Percentiles rank a stretch among this genome's conserved stretches.
phyloP scores from a whole-genome alignment of 164 flowering plant genomes.

The Vitis vinifera region ASM3070453v1 NC_081821.1:4752001-4752500 shows the following conservation, averaged over 20 bases:
- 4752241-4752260: conserved; percentile 18
- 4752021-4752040: conserved; percentile 73
- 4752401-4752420: conserved; percentile 6
- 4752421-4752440: conserved; percentile 20
- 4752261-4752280: conserved; percentile 15
- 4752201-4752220: not conserved
- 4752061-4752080: conserved; percentile 45
- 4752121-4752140: conserved; percentile 11
- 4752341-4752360: conserved; percentile 28
- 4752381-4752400: not conserved
- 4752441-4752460: conserved; percentile 28
- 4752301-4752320: conserved; percentile 55
- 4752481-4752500: conserved; percentile 16
- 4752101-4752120: conserved; percentile 3
- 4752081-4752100: conserved; percentile 37
- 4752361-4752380: conserved; percentile 10
- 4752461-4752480: conserved; percentile 23
- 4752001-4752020: conserved; percentile 67
- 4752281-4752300: conserved; percentile 30
- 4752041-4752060: conserved; percentile 77
- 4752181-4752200: conserved; percentile 7
- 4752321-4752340: conserved; percentile 57
- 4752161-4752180: conserved; percentile 41
- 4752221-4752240: not conserved
- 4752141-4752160: conserved; percentile 39